Evolutionary conservation across 2,329 filamentous ascomycete species (phyloP), one percentile per base, ranked within the genome.

Genomic region (Sporothrix humicola): DNA sequence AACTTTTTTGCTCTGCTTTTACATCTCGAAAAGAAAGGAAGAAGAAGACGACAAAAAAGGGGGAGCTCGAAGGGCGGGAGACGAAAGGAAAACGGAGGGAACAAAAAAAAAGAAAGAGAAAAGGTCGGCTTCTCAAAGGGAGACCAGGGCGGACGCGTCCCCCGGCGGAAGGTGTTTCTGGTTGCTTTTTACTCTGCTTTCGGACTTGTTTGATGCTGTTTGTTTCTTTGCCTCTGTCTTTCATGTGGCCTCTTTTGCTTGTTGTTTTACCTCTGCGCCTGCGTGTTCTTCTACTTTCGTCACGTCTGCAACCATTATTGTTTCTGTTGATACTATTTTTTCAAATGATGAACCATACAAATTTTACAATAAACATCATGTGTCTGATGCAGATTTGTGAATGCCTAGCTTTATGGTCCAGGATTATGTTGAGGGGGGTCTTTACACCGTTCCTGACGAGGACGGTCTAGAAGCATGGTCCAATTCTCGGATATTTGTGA

Each of bases 151-250:
- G 65, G 46, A 52, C 31, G 31, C 4, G 31, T 37, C 31, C 7
- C 46, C 63, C 46, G 46, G 37, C 10, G 63, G 44, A 54, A 44
- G 54, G 69, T 65, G 56, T 56, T 56, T 65, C 48, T 56, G 48
- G n/a, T 44, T 50, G 26, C 44, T 23, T 17, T 48, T 48, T 6
- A 8, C 42, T 17, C 15, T 72, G n/a, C 4, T 37, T 46, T 56
- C 20, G 31, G 10, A 31, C n/a, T 2, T 42, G 54, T 46, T 50
- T 54, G 17, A 20, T 54, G 50, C 48, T 66, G 20, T 46, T 44
- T 5, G 26, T 50, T 44, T 61, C 12, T 13, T 71, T 71, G 13
- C 15, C 17, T 59, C 8, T 70, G 46, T 56, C 6, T 61, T 61
- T 37, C 2, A 42, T n/a, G 8, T 26, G 46, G 37, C 44, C 42